These are phyloP conservation scores for Sugiyamaella lignohabitans DNA, from an alignment of 805 yeast species.

Conservation along the genomic window DNA sequence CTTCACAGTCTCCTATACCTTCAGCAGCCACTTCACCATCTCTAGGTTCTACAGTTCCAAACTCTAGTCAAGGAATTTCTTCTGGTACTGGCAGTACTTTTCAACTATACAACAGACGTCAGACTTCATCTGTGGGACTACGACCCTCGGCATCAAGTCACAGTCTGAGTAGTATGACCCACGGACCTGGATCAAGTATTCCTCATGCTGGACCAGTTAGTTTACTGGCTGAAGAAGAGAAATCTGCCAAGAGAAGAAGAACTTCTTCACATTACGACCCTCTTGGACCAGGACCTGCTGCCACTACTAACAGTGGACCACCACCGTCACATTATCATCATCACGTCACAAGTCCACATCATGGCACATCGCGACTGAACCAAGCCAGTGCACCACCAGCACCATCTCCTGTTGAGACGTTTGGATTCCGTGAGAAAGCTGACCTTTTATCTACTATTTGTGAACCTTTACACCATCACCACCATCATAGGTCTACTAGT, in stretches of 20 bases:
- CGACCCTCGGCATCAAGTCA: no score
- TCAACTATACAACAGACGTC: no score
- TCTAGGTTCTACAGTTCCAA: no score
- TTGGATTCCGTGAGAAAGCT: constrained; percentile 20
- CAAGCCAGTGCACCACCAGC: not conserved
- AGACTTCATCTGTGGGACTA: no score
- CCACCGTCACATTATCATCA: constrained; percentile 17
- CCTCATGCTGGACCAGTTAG: constrained; percentile 6
- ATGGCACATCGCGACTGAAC: not conserved
- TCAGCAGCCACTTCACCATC: not conserved
- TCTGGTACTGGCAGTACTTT: no score
- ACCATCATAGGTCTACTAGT: not conserved
- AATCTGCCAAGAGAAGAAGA: constrained; percentile 17
- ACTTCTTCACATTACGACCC: constrained; percentile 24
- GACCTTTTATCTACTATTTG: constrained; percentile 22
- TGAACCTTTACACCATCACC: constrained; percentile 11
- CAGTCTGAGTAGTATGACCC: no score
- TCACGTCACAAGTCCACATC: constrained; percentile 6
- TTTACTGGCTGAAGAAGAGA: constrained; percentile 15
- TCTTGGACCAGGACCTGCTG: no score
- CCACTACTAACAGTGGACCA: no score
- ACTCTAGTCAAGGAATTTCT: no score
- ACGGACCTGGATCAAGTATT: no score
- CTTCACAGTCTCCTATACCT: not conserved
- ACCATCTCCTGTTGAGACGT: not conserved